Evolutionary conservation across 2,329 filamentous ascomycete species (phyloP).

Genomic region (Fusarium sambucinum): DNA sequence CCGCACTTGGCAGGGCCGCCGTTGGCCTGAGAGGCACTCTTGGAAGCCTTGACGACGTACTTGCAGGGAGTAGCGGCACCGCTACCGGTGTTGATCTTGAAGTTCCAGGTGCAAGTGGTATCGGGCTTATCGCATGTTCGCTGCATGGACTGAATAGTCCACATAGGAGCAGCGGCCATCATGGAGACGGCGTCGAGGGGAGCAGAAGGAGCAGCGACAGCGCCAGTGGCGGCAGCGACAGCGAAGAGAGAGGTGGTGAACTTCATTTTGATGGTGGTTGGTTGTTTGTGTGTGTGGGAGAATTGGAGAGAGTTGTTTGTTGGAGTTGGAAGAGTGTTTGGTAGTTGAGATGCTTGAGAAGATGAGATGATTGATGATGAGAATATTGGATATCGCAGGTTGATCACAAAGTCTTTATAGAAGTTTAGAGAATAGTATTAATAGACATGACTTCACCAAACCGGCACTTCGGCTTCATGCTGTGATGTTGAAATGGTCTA

Average conservation of each 20-base stretch:
- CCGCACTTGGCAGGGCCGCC: constrained; percentile 60
- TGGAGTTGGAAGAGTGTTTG: constrained; percentile 13
- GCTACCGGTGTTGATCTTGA: constrained; percentile 58
- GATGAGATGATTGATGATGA: constrained; percentile 34
- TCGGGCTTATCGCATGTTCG: constrained; percentile 56
- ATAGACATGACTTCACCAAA: constrained; percentile 23
- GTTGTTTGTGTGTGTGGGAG: background rate
- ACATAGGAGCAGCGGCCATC: constrained; percentile 55
- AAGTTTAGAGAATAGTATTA: constrained; percentile 12
- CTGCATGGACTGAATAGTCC: constrained; percentile 56
- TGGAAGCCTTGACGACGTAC: constrained; percentile 48
- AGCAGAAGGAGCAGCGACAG: constrained; percentile 53
- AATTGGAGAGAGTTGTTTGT: constrained; percentile 4
- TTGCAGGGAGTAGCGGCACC: constrained; percentile 52
- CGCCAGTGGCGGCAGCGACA: constrained; percentile 49
- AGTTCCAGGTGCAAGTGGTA: constrained; percentile 59
- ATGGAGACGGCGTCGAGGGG: constrained; percentile 51
- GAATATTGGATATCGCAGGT: background rate
- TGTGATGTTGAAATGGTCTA: constrained; percentile 2
- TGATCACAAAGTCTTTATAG: constrained; percentile 20
- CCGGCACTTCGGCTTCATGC: constrained; percentile 6
- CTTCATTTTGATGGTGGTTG: constrained; percentile 55
- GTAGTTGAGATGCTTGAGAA: constrained; percentile 12
- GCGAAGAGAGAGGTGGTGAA: constrained; percentile 55
- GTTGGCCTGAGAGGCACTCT: constrained; percentile 52